phyloP scores from a whole-genome alignment of 345 rosid species.

The Limnanthes douglasii region DNA sequence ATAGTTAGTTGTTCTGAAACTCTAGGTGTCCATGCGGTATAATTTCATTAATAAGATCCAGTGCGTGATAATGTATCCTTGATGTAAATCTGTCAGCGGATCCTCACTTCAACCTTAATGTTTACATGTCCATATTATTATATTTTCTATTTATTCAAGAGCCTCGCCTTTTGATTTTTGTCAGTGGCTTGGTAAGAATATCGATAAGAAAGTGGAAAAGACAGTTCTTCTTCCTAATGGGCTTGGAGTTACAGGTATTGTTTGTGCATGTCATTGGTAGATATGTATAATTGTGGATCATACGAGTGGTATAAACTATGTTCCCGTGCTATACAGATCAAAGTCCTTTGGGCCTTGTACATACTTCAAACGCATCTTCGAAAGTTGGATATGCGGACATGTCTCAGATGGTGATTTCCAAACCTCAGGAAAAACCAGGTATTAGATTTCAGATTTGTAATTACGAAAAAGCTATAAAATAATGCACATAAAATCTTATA shows the following conservation, averaged over 20 bases:
- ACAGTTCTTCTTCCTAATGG: slow-evolving; percentile 25
- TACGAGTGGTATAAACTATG: too few species aligned
- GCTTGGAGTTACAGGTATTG: slow-evolving; percentile 29
- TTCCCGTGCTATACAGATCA: slow-evolving; percentile 26
- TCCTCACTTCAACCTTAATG: too few species aligned
- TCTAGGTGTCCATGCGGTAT: slow-evolving; percentile 6
- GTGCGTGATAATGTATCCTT: too few species aligned
- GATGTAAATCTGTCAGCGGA: too few species aligned
- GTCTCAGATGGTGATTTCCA: slow-evolving; percentile 55
- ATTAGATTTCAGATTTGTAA: slow-evolving; percentile 10
- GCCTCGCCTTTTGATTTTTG: slow-evolving; percentile 9
- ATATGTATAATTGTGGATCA: too few species aligned
- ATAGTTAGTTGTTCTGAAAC: too few species aligned
- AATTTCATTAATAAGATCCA: neutral
- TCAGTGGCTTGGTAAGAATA: slow-evolving; percentile 64
- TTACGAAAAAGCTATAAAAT: too few species aligned
- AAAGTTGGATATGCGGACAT: slow-evolving; percentile 51
- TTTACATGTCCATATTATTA: too few species aligned
- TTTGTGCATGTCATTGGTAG: slow-evolving; percentile 3
- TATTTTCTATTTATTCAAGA: too few species aligned
- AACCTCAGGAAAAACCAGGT: slow-evolving; percentile 68
- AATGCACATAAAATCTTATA: too few species aligned
- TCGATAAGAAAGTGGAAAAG: slow-evolving; percentile 62
- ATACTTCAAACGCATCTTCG: slow-evolving; percentile 25
- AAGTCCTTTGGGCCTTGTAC: slow-evolving; percentile 19